Evolutionary conservation across 2,329 filamentous ascomycete genomes (phyloP), one percentile per base, ranked within the genome.

Genomic region (Xylariaceae sp.): DNA sequence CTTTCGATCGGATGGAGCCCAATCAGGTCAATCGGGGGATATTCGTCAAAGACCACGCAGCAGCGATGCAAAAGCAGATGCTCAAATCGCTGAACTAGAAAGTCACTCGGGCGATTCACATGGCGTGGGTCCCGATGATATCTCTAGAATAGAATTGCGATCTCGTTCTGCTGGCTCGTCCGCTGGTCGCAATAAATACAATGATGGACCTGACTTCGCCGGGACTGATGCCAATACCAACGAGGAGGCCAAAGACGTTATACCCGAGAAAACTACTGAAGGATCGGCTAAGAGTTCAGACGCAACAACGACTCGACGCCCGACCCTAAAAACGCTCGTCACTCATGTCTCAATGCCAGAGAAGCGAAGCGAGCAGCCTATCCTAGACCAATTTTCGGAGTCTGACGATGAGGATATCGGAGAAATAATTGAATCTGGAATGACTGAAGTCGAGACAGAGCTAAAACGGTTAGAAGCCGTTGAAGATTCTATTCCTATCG

Each of bases 331-430:
- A 45, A 19, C 56, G 43, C 54, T 57, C 26, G 45, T 34, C 19
- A 55, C 57, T 49, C 51, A 31, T 43, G 31, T 60, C 19, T 54
- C 55, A 1, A 26, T 58, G 29, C 55, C 58, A 9, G 47, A 58
- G 47, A 75, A 72, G 54, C 65, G 67, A 50, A 60, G 65, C 4
- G 62, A 58, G 7, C 57, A 65, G 31, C 61, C 63, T 8, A 62
- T 71, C 8, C 59, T 70, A 3, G 74, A 75, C 46, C 71, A 73
- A 51, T 77, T 78, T 45, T 81, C 79, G 0, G 80, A 83, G 51
- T 77, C 75, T 9, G 60, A 76, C 49, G 78, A 83, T 43, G 80
- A 84, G 54, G 80, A 83, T 47, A 78, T 83, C 71, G 79, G 76
- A 19, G 78, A 80, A 50, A 79, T 79, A 55, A 81, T 84, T 51